Conservation (phyloP, 371 early-diverging fungal genomes). For the Zychaea mexicana region DNA sequence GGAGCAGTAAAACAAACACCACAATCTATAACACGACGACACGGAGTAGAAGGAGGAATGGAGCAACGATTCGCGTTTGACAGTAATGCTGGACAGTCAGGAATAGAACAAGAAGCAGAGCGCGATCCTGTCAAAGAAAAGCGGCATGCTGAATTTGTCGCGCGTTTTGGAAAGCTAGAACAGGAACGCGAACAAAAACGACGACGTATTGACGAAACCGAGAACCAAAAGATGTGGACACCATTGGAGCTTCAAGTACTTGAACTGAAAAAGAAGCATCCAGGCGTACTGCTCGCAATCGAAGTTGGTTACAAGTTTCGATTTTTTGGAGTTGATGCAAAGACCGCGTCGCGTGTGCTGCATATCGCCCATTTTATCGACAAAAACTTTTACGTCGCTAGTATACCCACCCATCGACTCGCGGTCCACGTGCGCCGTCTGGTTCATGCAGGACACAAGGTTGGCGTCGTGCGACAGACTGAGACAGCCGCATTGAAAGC, state of each 20-base stretch:
- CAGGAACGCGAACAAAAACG: constrained; percentile 19
- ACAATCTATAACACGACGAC: not conserved
- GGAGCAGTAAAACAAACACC: not conserved
- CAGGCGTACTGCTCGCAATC: constrained; percentile 73
- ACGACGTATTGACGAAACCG: constrained; percentile 9
- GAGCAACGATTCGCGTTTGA: constrained; percentile 5
- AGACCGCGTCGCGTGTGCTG: constrained; percentile 68
- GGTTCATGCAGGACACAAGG: constrained; percentile 81
- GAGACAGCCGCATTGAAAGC: constrained; percentile 90
- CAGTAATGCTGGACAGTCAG: not conserved
- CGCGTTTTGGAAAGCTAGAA: constrained; percentile 27
- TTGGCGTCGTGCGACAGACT: constrained; percentile 84
- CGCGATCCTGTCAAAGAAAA: constrained; percentile 5
- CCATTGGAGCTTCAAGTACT: constrained; percentile 83
- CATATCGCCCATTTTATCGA: constrained; percentile 79
- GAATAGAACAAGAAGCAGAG: not conserved
- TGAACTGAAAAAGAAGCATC: constrained; percentile 70
- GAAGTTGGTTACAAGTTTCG: constrained; percentile 92
- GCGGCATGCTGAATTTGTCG: constrained; percentile 29
- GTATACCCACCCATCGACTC: constrained; percentile 79
- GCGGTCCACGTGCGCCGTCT: constrained; percentile 78
- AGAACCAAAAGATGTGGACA: constrained; percentile 53
- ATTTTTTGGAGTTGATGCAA: constrained; percentile 81
- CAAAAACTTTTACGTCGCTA: constrained; percentile 79
- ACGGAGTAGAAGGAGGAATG: no score